Evolutionary conservation across 179 eudicot species (phyloP).

Genomic region (Vitellaria paradoxa): DNA sequence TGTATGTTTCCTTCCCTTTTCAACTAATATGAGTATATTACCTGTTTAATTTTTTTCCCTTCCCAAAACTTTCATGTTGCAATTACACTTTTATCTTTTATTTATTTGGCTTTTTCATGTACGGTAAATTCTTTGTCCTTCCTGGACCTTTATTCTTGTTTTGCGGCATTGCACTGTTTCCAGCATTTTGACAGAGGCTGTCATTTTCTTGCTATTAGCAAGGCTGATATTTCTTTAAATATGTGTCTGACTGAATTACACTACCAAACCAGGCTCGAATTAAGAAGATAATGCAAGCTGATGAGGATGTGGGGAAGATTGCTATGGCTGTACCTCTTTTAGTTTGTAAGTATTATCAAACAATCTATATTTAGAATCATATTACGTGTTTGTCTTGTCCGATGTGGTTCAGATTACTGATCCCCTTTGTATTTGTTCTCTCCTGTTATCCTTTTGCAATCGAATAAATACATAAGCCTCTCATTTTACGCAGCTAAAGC

Average conservation of each 20-base stretch:
- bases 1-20: neutral
- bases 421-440: neutral
- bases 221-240: neutral
- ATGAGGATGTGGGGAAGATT: constrained; percentile 97
- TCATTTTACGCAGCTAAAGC: constrained; percentile 67
- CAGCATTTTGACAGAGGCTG: too few species aligned
- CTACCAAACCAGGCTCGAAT: constrained; percentile 69
- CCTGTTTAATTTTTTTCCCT: neutral
- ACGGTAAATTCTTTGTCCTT: neutral
- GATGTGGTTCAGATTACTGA: neutral
- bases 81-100: neutral
- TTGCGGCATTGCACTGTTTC: too few species aligned
- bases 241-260: constrained; percentile 6
- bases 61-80: neutral
- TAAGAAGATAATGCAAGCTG: constrained; percentile 98
- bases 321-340: constrained; percentile 98
- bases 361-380: neutral
- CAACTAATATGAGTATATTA: neutral
- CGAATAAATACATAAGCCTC: neutral
- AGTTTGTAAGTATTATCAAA: constrained; percentile 60
- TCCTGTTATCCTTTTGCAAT: neutral
- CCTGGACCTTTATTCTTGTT: neutral
- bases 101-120: neutral
- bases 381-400: neutral
- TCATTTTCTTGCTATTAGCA: neutral